A percentile compares a stretch with the other conserved stretches of the same genome.
These are phyloP conservation scores for Lasiodiplodia sp. DNA, from an alignment of 2,329 filamentous ascomycete species.

Conservation along the genomic window DNA sequence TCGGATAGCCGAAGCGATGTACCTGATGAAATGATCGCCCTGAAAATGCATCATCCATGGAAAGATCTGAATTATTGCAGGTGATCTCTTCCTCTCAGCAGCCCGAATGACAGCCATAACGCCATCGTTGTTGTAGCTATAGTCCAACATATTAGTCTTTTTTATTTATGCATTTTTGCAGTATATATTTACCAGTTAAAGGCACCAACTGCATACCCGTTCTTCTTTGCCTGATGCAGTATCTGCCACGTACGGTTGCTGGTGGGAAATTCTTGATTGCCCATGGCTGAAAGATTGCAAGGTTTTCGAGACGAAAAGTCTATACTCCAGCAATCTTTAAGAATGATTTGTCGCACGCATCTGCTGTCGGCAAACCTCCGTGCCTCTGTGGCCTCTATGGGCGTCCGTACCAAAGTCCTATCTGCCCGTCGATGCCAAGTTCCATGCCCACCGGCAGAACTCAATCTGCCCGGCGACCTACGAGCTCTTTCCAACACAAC, in stretches of 20 bases:
- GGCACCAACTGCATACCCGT: slow-evolving; percentile 8
- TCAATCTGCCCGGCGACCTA: too few relatives aligned
- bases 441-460: too few relatives aligned
- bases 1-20: slow-evolving; percentile 45
- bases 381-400: too few relatives aligned
- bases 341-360: too few relatives aligned
- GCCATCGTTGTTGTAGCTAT: slow-evolving; percentile 45
- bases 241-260: slow-evolving; percentile 22
- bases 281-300: background rate
- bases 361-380: too few relatives aligned
- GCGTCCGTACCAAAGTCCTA: too few relatives aligned
- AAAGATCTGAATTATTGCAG: slow-evolving; percentile 39
- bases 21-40: background rate
- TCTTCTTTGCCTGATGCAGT: background rate
- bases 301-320: too few relatives aligned
- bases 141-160: background rate
- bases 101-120: slow-evolving; percentile 44
- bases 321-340: too few relatives aligned
- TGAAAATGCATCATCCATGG: slow-evolving; percentile 8
- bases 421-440: too few relatives aligned
- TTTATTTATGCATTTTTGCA: background rate
- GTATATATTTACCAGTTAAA: background rate
- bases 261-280: background rate
- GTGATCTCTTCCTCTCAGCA: slow-evolving; percentile 44
- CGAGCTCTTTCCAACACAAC: too few relatives aligned